phyloP scores from a whole-genome alignment of 768 basidiomycete genomes.

The Collybia sp. region DNA sequence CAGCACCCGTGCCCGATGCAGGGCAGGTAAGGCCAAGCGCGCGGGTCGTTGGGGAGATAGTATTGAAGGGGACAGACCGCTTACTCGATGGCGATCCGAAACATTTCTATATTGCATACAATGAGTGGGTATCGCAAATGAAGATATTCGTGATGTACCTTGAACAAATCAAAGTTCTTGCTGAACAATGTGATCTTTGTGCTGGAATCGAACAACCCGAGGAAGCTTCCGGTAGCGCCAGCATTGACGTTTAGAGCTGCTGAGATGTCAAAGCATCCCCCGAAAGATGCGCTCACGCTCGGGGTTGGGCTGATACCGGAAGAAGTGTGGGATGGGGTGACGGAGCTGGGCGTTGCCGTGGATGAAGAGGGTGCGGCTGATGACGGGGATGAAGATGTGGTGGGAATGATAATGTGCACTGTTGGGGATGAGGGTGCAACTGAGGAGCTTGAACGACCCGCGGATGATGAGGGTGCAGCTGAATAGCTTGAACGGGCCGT shows the following conservation, averaged over 20 bases:
- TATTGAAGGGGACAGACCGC: constrained; percentile 5
- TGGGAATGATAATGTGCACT: too few relatives aligned
- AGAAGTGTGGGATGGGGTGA: too few relatives aligned
- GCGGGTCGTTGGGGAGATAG: constrained; percentile 1
- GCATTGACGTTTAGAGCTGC: constrained; percentile 25
- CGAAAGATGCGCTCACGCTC: constrained; percentile 15
- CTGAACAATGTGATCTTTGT: constrained; percentile 21
- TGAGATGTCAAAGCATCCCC: constrained; percentile 27
- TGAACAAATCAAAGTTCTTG: constrained; percentile 26
- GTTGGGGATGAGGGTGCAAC: too few relatives aligned
- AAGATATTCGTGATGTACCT: constrained; percentile 14
- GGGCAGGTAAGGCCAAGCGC: constrained; percentile 9
- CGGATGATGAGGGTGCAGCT: too few relatives aligned
- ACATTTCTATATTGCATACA: constrained; percentile 12
- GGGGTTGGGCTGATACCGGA: too few relatives aligned
- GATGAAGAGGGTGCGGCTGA: too few relatives aligned
- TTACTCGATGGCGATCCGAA: constrained; percentile 11
- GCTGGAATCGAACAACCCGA: constrained; percentile 21
- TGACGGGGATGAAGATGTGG: too few relatives aligned
- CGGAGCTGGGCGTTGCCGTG: too few relatives aligned
- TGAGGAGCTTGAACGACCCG: too few relatives aligned
- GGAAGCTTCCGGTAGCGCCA: constrained; percentile 25
- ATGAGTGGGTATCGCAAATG: neutral
- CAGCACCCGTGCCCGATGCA: neutral
- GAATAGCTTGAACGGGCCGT: too few relatives aligned